Evolutionary conservation across 1,139 yeast species (phyloP).

Genomic region (Wickerhamomyces sp.): DNA sequence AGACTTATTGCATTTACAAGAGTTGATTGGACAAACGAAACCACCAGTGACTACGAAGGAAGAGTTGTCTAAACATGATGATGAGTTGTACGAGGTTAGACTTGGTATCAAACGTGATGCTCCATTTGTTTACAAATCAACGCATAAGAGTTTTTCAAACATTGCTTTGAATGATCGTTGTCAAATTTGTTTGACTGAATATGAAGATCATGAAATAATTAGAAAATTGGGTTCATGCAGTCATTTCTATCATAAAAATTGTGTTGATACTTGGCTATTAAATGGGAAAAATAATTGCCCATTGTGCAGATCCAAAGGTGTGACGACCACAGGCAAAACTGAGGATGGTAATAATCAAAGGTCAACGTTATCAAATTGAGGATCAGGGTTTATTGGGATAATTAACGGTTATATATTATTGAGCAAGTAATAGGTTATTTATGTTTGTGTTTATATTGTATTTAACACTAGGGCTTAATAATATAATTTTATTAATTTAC

Average conservation of each 20-base stretch:
- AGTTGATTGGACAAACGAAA: slow-evolving; percentile 39
- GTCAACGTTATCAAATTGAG: background rate
- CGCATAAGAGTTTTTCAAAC: background rate
- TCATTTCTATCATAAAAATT: slow-evolving; percentile 46
- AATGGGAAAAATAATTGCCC: slow-evolving; percentile 55
- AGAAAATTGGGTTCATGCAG: slow-evolving; percentile 38
- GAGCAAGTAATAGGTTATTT: too few species aligned
- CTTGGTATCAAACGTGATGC: background rate
- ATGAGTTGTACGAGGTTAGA: slow-evolving; percentile 16
- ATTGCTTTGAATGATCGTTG: slow-evolving; percentile 26
- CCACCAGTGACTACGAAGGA: slow-evolving; percentile 37
- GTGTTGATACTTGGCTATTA: slow-evolving; percentile 53
- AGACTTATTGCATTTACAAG: slow-evolving; percentile 39
- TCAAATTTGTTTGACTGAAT: slow-evolving; percentile 46
- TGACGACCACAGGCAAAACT: too few species aligned
- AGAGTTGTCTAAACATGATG: slow-evolving; percentile 29
- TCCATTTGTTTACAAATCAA: background rate
- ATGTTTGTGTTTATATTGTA: too few species aligned
- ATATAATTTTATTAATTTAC: too few species aligned
- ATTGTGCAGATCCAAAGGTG: slow-evolving; percentile 45
- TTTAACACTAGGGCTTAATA: too few species aligned
- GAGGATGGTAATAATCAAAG: too few species aligned
- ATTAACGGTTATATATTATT: too few species aligned
- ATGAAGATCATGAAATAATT: slow-evolving; percentile 38
- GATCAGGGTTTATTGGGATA: background rate